Conservation (phyloP, 768 basidiomycete species). For the Coprinellus aureogranulatus region DNA sequence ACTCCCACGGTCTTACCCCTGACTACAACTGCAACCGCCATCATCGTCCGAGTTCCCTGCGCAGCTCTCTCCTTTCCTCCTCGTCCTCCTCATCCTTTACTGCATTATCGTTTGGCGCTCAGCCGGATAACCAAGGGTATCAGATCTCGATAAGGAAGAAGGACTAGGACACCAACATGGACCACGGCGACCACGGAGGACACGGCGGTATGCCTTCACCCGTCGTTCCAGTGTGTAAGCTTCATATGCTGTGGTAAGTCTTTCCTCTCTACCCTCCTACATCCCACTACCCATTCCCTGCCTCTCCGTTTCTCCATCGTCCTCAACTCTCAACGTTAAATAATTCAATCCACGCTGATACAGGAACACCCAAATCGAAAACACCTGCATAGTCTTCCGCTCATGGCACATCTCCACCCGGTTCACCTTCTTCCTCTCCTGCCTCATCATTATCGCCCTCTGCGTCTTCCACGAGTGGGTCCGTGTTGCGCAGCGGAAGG, state of each 20-base stretch:
- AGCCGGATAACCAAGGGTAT: no score
- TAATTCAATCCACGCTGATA: neutral
- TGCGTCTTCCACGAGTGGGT: constrained; percentile 82
- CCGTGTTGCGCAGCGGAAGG: constrained; percentile 54
- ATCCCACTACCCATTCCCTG: neutral
- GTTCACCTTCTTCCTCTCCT: constrained; percentile 60
- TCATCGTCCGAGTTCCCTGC: neutral
- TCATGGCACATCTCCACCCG: constrained; percentile 71
- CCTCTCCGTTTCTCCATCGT: no score
- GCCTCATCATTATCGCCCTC: constrained; percentile 59
- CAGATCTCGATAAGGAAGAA: no score
- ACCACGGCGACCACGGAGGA: constrained; percentile 43
- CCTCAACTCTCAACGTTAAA: no score
- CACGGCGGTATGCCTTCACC: constrained; percentile 54
- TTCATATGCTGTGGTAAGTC: constrained; percentile 79
- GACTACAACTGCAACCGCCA: neutral
- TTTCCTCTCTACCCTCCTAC: neutral
- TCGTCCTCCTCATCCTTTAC: neutral
- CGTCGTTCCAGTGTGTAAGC: constrained; percentile 53
- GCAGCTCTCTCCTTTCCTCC: neutral
- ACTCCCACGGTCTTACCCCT: neutral
- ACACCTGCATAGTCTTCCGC: constrained; percentile 80
- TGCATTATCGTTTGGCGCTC: no score
- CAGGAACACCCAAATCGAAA: constrained; percentile 74
- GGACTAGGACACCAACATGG: constrained; percentile 24